Evolutionary conservation across 2,329 filamentous ascomycete genomes (phyloP).

Genomic region (Chrysoporthe deuterocubensis): DNA sequence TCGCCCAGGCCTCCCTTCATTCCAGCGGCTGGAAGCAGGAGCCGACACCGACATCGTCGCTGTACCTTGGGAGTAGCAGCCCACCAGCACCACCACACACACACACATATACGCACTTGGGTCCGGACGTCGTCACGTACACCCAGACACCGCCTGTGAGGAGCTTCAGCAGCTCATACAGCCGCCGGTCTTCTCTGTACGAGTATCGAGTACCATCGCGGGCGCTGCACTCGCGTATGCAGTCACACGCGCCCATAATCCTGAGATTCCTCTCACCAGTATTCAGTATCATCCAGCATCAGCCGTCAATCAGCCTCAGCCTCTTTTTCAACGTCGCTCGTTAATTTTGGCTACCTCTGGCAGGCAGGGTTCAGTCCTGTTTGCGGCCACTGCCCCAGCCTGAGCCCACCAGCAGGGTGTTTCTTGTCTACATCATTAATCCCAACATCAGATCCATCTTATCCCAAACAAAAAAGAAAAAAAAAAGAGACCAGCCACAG

Average conservation of each 20-base stretch:
- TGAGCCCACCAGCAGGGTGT: not conserved
- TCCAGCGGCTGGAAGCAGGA: not conserved
- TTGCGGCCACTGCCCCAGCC: not conserved
- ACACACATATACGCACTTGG: not conserved
- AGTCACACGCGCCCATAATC: not conserved
- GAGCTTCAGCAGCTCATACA: not conserved
- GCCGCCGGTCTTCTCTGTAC: not conserved
- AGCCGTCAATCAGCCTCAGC: not conserved
- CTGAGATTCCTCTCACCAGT: not conserved
- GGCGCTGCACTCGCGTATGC: not conserved
- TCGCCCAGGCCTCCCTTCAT: not conserved
- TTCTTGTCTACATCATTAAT: not conserved
- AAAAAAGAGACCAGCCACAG: constrained; percentile 13
- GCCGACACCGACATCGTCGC: not conserved
- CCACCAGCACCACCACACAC: not conserved
- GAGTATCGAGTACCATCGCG: not conserved
- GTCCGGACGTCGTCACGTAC: not conserved
- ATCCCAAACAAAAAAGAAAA: not conserved
- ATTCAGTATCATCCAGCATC: constrained; percentile 2
- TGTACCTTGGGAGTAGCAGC: not conserved
- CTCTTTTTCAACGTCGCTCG: not conserved
- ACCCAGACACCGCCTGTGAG: not conserved
- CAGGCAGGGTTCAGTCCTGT: not conserved
- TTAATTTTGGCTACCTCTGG: constrained; percentile 10
- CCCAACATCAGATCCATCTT: not conserved